Evolutionary conservation across 2,329 filamentous ascomycete species (phyloP), one percentile per base, ranked within the genome.

Genomic region (Fusarium hainanense): DNA sequence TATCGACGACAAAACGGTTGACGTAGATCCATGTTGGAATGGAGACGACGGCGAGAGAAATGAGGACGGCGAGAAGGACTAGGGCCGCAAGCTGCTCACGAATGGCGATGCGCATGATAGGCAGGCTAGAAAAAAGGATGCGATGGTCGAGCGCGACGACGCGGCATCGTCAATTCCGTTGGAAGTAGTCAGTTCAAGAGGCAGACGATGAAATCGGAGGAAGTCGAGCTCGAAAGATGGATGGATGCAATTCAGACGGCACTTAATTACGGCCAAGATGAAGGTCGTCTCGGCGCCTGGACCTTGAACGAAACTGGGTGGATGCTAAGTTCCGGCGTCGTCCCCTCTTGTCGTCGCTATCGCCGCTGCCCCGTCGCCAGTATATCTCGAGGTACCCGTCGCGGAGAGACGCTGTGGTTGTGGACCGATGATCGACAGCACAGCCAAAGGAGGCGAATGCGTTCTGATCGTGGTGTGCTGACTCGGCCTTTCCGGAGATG

Each of bases 31-130:
- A 88, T 78, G 90, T 92, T 74, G 94, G 93, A 68, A 97, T 87
- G 18, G 93, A 89, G 66, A 97, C 87, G 66, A 97, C 89, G 58
- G 91, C 89, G 66, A 97, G 87, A 56, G 91, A 90, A 60, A 92
- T 82, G 60, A 97, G 86, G 50, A 93, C 90, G 63, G 92, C 89
- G 63, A 93, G 77, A 70, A 96, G 84, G 75, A 97, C 93, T 69
- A 97, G 85, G 79, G 90, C 85, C 71, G 89, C 93, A 74, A 98
- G 86, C 87, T 98, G 94, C 82, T 94, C 90, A 72, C 93, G 88
- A 76, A 97, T 97, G 61, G 92, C 91, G 78, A 97, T 89, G 79
- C 93, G 89, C 93, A 97, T 95, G 62, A 58, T 78, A 66, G 74
- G 70, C 69, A 72, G 71, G 66, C 65, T 76, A 74, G 52, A 65